Evolutionary conservation across 441 rosid genomes (phyloP), one percentile per base, ranked within the genome.

Genomic region (Dalechampia spathulata): DNA sequence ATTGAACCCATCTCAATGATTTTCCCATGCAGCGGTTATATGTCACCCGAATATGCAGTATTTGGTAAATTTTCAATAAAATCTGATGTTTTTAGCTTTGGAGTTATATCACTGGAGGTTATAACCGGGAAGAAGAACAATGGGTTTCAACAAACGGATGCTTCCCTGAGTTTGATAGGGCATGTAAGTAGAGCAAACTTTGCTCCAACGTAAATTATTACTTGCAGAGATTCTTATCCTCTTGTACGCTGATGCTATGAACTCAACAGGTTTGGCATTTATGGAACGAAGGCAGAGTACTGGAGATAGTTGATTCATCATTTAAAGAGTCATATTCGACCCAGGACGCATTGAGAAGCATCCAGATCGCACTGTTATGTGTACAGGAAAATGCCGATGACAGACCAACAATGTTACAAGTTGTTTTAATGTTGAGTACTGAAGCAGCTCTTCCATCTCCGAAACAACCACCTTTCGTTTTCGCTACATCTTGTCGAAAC

Each of bases 211-310:
- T n/a, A n/a, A n/a, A n/a, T n/a, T n/a, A n/a, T n/a, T n/a, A n/a
- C n/a, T n/a, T n/a, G n/a, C n/a, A n/a, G n/a, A n/a, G n/a, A n/a
- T n/a, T n/a, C n/a, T n/a, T n/a, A n/a, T n/a, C n/a, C n/a, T n/a
- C n/a, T n/a, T n/a, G n/a, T n/a, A n/a, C n/a, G n/a, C n/a, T n/a
- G n/a, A n/a, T n/a, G n/a, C n/a, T n/a, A n/a, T n/a, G n/a, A n/a
- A n/a, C n/a, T n/a, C n/a, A n/a, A n/a, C 37, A 68, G 83, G 78
- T 78, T 3, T 83, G 86, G 83, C 58, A 70, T n/a, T 43, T 75
- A 55, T 77, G 71, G 78, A 63, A 43, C 8, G 65, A 74, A 15
- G 68, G 58, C 1, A 66, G 55, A 19, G 76, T 47, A 28, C 1
- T 59, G 30, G 61, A 77, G 41, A 19, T 81, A 11, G 38, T 72